phyloP scores from a whole-genome alignment of 2,329 filamentous ascomycete species.

The Phaeosphaeriaceae sp. region DNA sequence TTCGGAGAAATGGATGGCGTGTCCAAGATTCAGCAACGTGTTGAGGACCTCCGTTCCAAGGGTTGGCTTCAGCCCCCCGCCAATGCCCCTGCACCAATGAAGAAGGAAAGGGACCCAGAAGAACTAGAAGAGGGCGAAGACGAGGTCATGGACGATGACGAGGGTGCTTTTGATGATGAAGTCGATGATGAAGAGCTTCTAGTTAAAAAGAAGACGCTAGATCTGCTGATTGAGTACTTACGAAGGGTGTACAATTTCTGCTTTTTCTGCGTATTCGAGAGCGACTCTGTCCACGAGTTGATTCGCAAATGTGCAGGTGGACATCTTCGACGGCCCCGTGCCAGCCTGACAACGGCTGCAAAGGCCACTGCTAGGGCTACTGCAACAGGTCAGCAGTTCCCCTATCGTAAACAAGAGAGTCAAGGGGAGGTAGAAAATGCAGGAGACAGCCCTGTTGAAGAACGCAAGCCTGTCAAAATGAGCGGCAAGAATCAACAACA shows the following conservation, averaged over 20 bases:
- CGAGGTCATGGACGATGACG: constrained; percentile 64
- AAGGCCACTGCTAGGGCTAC: constrained; percentile 87
- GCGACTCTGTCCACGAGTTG: constrained; percentile 94
- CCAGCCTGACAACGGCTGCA: constrained; percentile 80
- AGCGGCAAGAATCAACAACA: constrained; percentile 86
- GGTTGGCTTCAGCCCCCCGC: constrained; percentile 76
- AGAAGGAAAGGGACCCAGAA: constrained; percentile 68
- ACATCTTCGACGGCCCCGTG: constrained; percentile 89
- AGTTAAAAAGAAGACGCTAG: constrained; percentile 94
- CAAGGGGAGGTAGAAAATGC: constrained; percentile 70
- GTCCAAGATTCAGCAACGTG: constrained; percentile 81
- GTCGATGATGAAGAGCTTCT: constrained; percentile 88
- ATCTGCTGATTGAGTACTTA: constrained; percentile 94
- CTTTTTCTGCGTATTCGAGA: constrained; percentile 99
- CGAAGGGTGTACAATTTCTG: constrained; percentile 98
- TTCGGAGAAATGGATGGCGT: constrained; percentile 64
- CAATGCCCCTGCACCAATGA: constrained; percentile 57
- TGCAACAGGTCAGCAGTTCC: constrained; percentile 81
- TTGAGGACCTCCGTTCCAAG: constrained; percentile 78
- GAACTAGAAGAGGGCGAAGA: constrained; percentile 79
- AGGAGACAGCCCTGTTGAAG: constrained; percentile 71
- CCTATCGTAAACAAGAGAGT: constrained; percentile 74
- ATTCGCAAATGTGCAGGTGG: constrained; percentile 95
- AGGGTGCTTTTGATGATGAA: constrained; percentile 74
- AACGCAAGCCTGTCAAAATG: constrained; percentile 70